These are phyloP conservation scores for Fusarium nurragi DNA, from an alignment of 2,329 filamentous ascomycete genomes.

Conservation along the genomic window DNA sequence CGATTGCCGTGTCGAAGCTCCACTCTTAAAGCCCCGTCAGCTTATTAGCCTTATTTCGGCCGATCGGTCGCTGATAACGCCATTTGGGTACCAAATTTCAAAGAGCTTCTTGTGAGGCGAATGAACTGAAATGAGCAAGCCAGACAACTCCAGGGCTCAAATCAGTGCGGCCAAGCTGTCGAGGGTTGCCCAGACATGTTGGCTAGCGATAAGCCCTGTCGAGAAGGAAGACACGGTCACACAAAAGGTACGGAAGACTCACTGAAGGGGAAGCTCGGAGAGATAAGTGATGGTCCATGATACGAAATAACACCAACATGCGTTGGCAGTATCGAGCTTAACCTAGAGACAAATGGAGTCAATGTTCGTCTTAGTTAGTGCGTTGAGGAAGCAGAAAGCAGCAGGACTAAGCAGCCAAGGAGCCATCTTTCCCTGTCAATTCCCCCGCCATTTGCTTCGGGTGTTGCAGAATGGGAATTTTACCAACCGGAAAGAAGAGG, in stretches of 20 bases:
- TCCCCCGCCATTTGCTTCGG: constrained; percentile 22
- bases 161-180: constrained; percentile 18
- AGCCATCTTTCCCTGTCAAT: constrained; percentile 28
- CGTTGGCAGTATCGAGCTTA: neutral
- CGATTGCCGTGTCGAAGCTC: constrained; percentile 38
- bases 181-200: neutral
- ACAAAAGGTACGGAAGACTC: neutral
- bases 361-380: neutral
- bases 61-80: constrained; percentile 45
- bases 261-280: neutral
- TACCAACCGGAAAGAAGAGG: constrained; percentile 21
- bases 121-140: constrained; percentile 17
- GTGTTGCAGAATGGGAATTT: constrained; percentile 11
- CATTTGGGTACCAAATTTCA: constrained; percentile 41
- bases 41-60: constrained; percentile 30
- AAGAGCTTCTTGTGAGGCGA: constrained; percentile 30
- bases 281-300: neutral
- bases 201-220: neutral
- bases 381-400: neutral
- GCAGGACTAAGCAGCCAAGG: too few species aligned
- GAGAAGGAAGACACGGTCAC: neutral
- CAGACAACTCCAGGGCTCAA: constrained; percentile 21
- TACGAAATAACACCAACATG: neutral
- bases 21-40: constrained; percentile 34
- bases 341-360: neutral